Conservation (phyloP, 1,139 yeast species). For the Candida sp. region DNA sequence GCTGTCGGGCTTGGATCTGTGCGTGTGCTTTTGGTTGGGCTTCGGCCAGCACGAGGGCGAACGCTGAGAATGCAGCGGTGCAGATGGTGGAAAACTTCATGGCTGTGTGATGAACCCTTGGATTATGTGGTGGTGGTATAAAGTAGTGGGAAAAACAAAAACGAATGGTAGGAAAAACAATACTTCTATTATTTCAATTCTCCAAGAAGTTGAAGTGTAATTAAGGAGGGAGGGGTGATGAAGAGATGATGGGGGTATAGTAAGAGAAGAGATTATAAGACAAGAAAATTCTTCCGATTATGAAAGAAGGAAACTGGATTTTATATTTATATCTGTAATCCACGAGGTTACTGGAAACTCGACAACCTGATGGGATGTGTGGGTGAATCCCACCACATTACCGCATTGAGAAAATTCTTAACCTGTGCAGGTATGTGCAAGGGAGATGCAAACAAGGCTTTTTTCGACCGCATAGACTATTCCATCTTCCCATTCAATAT, state of each 20-base stretch:
- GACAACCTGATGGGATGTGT: not conserved
- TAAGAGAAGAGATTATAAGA: not conserved
- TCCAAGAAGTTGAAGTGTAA: not conserved
- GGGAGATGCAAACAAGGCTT: too few species aligned
- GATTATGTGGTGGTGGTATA: too few species aligned
- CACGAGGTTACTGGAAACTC: not conserved
- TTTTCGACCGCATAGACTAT: not conserved
- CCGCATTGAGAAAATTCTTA: not conserved
- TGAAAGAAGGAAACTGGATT: not conserved
- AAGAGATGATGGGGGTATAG: too few species aligned
- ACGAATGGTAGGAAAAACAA: slow-evolving; percentile 5
- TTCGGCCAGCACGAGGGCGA: slow-evolving; percentile 11
- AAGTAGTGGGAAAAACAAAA: not conserved
- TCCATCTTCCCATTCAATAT: not conserved
- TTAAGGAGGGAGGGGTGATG: not conserved
- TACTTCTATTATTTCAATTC: not conserved
- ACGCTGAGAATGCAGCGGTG: slow-evolving; percentile 8
- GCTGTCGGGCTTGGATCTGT: not conserved
- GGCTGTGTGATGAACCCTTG: not conserved
- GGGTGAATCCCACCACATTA: not conserved
- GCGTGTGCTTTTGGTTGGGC: slow-evolving; percentile 8
- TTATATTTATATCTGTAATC: not conserved
- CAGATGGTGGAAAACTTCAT: slow-evolving; percentile 15
- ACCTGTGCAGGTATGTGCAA: too few species aligned
- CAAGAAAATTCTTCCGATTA: not conserved